phyloP scores from a whole-genome alignment of 495 filamentous ascomycete genomes.

The Aspergillus avenaceus region DNA sequence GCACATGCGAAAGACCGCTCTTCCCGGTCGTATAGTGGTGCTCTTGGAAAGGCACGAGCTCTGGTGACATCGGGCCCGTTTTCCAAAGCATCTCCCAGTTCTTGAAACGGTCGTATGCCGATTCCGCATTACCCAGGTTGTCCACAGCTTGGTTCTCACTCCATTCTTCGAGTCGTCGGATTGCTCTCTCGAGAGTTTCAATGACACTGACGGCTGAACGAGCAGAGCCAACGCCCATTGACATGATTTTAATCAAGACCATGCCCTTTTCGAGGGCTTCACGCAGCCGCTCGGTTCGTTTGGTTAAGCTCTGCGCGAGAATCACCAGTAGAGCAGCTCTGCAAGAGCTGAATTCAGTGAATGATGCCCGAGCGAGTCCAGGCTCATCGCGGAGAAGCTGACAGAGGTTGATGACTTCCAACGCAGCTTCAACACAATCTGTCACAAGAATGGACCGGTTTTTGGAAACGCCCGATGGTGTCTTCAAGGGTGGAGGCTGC shows the following conservation, averaged over 20 bases:
- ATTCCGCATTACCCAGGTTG: constrained; percentile 30
- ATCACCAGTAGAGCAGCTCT: constrained; percentile 48
- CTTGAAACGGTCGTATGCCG: constrained; percentile 48
- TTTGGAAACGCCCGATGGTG: constrained; percentile 33
- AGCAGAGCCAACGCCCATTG: constrained; percentile 47
- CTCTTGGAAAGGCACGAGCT: constrained; percentile 20
- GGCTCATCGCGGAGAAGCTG: constrained; percentile 43
- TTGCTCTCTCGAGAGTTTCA: constrained; percentile 46
- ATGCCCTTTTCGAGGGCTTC: constrained; percentile 45
- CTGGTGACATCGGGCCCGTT: constrained; percentile 40
- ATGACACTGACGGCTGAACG: constrained; percentile 49
- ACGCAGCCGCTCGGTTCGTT: constrained; percentile 43
- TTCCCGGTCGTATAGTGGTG: constrained; percentile 13
- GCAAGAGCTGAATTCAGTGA: constrained; percentile 50
- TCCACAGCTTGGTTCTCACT: constrained; percentile 33
- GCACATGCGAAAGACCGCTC: constrained; percentile 19
- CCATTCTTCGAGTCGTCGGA: constrained; percentile 41
- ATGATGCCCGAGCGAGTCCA: constrained; percentile 47
- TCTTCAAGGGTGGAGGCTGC: constrained; percentile 24
- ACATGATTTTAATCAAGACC: constrained; percentile 49
- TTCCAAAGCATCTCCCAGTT: constrained; percentile 53
- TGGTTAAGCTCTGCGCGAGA: constrained; percentile 44
- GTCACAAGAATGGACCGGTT: constrained; percentile 39
- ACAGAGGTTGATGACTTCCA: constrained; percentile 46
- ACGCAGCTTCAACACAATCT: constrained; percentile 47